phyloP scores from a whole-genome alignment of 2,329 filamentous ascomycete genomes.

The Monilinia polystroma region DNA sequence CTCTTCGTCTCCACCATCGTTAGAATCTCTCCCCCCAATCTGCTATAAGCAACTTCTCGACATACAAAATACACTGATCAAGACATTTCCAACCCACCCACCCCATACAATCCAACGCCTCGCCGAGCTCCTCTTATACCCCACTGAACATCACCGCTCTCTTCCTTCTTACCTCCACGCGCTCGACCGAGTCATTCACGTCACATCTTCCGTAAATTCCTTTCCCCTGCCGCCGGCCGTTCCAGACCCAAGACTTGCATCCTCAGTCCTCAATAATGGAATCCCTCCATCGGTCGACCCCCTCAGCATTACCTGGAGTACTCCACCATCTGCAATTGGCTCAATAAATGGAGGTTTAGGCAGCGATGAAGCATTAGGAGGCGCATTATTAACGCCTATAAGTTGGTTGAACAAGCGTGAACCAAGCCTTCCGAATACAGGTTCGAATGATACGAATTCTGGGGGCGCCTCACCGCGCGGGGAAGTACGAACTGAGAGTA shows the following conservation, averaged over 20 bases:
- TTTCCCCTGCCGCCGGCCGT: conserved; percentile 78
- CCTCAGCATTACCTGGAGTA: conserved; percentile 49
- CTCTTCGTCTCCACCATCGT: conserved; percentile 38
- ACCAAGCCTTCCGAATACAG: conserved; percentile 24
- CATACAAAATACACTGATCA: conserved; percentile 60
- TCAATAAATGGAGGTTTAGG: conserved; percentile 52
- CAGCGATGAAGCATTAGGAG: conserved; percentile 85
- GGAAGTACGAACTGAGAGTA: conserved; percentile 69
- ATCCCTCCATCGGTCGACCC: conserved; percentile 40
- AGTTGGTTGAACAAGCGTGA: conserved; percentile 68
- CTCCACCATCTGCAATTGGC: conserved; percentile 42
- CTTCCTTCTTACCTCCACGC: conserved; percentile 86
- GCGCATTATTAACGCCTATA: conserved; percentile 89
- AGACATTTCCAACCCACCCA: conserved; percentile 69
- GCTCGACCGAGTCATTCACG: conserved; percentile 84
- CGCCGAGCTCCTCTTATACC: conserved; percentile 77
- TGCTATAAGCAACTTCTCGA: conserved; percentile 47
- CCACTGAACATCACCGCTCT: conserved; percentile 75
- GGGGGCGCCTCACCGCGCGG: conserved; percentile 33
- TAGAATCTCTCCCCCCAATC: conserved; percentile 8
- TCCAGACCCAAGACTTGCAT: conserved; percentile 55
- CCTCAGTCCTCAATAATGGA: conserved; percentile 59
- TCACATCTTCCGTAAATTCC: conserved; percentile 75
- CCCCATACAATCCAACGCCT: conserved; percentile 93
- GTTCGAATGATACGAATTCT: conserved; percentile 17